phyloP scores from a whole-genome alignment of 345 rosid genomes.

The Hibiscus mutabilis region DNA sequence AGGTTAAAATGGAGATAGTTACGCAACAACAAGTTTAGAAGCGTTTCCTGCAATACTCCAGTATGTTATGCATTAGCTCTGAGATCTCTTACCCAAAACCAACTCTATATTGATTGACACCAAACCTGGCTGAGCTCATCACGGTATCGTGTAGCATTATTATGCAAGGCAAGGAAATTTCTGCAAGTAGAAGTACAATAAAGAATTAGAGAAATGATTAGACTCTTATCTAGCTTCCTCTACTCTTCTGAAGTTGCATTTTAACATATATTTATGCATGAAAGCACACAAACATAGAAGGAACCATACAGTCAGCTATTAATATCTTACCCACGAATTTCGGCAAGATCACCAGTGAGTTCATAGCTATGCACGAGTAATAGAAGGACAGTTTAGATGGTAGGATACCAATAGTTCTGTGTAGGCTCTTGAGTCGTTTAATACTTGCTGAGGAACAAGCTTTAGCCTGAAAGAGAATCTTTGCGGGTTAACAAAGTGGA shows the following conservation, averaged over 20 bases:
- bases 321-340: conserved; percentile 62
- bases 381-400: conserved; percentile 76
- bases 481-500: neutral
- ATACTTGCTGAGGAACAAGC: conserved; percentile 80
- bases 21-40: neutral
- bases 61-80: neutral
- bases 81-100: neutral
- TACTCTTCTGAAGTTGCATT: neutral
- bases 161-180: neutral
- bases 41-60: neutral
- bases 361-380: conserved; percentile 77
- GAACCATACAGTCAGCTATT: neutral
- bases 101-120: neutral
- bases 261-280: neutral
- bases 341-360: conserved; percentile 71
- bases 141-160: neutral
- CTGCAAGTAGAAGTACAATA: neutral
- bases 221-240: neutral
- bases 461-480: conserved; percentile 52
- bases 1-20: neutral
- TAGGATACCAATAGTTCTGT: conserved; percentile 70
- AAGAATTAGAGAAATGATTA: neutral
- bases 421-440: conserved; percentile 54
- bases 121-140: neutral
- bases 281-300: neutral